These are phyloP conservation scores for Trichocladium uniseriatum DNA, from an alignment of 495 filamentous ascomycete genomes.

Conservation along the genomic window DNA sequence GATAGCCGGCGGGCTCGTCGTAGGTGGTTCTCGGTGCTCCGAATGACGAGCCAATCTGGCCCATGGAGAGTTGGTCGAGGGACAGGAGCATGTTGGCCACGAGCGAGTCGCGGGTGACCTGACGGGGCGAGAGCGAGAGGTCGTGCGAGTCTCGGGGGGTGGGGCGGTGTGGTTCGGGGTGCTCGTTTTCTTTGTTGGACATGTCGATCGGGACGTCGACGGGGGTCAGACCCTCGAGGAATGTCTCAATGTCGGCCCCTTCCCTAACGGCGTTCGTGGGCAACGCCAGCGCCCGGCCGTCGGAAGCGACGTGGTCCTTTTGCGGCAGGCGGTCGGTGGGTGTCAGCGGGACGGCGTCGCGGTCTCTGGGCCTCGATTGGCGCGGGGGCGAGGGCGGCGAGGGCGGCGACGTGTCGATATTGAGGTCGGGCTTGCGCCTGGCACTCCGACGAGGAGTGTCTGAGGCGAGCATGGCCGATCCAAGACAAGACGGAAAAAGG, in stretches of 20 bases:
- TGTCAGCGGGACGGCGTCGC: slow-evolving; percentile 15
- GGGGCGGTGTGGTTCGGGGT: slow-evolving; percentile 24
- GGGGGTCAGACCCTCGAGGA: slow-evolving; percentile 26
- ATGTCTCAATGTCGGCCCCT: slow-evolving; percentile 27
- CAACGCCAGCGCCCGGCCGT: slow-evolving; percentile 19
- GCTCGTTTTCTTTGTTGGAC: slow-evolving; percentile 24
- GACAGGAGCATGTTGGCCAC: slow-evolving; percentile 89
- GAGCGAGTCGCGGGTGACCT: slow-evolving; percentile 74
- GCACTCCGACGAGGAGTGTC: slow-evolving; percentile 13
- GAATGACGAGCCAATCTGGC: slow-evolving; percentile 32
- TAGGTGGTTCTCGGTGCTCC: slow-evolving; percentile 16
- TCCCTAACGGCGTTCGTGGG: slow-evolving; percentile 14
- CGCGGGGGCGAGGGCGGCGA: neutral
- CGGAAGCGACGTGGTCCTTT: slow-evolving; percentile 5
- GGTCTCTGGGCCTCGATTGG: neutral
- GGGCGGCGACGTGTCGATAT: slow-evolving; percentile 22
- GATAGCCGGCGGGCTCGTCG: slow-evolving; percentile 24
- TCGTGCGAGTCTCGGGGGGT: slow-evolving; percentile 70
- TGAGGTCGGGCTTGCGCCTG: slow-evolving; percentile 22
- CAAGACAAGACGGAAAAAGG: slow-evolving; percentile 5
- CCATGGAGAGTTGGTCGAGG: slow-evolving; percentile 65
- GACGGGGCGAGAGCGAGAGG: slow-evolving; percentile 63
- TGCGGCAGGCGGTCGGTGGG: slow-evolving; percentile 11
- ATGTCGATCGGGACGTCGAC: slow-evolving; percentile 24
- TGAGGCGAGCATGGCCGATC: slow-evolving; percentile 16